Evolutionary conservation across 345 rosid genomes (phyloP), one percentile per base, ranked within the genome.

Genomic region (Salix viminalis): DNA sequence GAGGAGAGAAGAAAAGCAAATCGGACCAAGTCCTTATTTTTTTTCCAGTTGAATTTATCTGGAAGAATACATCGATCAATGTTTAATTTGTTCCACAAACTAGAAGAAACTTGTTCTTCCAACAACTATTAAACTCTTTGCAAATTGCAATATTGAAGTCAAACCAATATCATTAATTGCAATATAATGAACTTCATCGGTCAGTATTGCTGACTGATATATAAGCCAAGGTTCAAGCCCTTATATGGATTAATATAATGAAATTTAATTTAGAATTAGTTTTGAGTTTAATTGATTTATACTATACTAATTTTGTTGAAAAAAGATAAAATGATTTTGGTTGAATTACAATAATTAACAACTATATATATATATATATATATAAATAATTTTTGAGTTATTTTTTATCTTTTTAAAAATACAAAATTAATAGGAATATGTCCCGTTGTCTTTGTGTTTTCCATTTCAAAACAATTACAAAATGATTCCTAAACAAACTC

Each of bases 11-110:
- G 24, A 19, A 44, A 24, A 78, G 42, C 60, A 72, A 2, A 12
- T 78, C 54, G 34, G 80, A 77, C 75, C 44, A 8, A 39, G 79
- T 69, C 79, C 15, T 37, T 2, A 0, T 18, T 0, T n/a, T 26
- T 13, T 18, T 4, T 24, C 28, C 50, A 39, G 28, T 12, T 1
- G 32, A 65, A 42, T 61, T 11, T 7, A 7, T 61, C 10, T 61
- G 2, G 65, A 41, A 39, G 21, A 8, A 18, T 62, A 18, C 18
- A 9, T 58, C 23, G 52, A 68, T 41, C 50, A 12, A 9, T 58
- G 28, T 67, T 39, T 67, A 24, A 0, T 24, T 24, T 39, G 7
- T 67, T 67, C 16, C 48, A 67, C 11, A 30, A n/a, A 14, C n/a
- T 12, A 16, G 12, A n/a, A 41, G 52, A 15, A 32, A 18, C 42